Evolutionary conservation across 1,139 yeast genomes (phyloP).

Genomic region (Blastobotrys malaysiensis): DNA sequence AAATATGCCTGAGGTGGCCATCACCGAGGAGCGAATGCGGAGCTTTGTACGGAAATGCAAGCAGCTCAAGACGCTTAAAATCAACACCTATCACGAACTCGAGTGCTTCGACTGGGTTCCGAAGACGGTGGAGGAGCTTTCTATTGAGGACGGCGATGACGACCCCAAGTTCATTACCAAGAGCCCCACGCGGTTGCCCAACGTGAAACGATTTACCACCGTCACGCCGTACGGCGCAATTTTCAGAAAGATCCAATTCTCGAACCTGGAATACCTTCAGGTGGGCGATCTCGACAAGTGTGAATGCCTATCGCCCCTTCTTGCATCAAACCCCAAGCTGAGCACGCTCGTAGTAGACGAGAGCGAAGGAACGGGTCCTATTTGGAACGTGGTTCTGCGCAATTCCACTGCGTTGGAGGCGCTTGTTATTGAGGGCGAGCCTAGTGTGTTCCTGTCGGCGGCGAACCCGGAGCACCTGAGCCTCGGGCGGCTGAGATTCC

Average conservation of each 20-base stretch:
- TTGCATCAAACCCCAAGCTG: conserved; percentile 2
- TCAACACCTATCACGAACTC: conserved; percentile 9
- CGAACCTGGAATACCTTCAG: conserved; percentile 5
- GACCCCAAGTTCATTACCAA: conserved; percentile 6
- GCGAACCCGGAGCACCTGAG: background rate
- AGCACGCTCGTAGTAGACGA: conserved; percentile 6
- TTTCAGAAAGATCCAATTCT: conserved; percentile 7
- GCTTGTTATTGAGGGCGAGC: conserved; percentile 11
- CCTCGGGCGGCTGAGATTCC: background rate
- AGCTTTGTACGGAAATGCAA: background rate
- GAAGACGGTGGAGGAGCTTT: background rate
- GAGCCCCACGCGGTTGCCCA: conserved; percentile 5
- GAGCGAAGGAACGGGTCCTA: conserved; percentile 9
- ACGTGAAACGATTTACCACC: conserved; percentile 4
- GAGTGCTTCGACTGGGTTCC: conserved; percentile 8
- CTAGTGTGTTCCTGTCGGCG: conserved; percentile 5
- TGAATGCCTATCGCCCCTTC: conserved; percentile 6
- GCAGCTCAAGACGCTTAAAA: background rate
- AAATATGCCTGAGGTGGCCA: conserved; percentile 3
- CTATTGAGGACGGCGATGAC: conserved; percentile 10
- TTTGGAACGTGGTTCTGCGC: conserved; percentile 8
- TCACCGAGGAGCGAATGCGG: conserved; percentile 6
- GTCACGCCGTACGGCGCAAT: conserved; percentile 11
- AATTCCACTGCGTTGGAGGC: conserved; percentile 1
- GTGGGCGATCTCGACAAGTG: conserved; percentile 11